A percentile compares a stretch with the other conserved stretches of the same genome.
These are phyloP conservation scores for Wickerhamiella parazyma DNA, from an alignment of 805 yeast species.

Conservation along the genomic window DNA sequence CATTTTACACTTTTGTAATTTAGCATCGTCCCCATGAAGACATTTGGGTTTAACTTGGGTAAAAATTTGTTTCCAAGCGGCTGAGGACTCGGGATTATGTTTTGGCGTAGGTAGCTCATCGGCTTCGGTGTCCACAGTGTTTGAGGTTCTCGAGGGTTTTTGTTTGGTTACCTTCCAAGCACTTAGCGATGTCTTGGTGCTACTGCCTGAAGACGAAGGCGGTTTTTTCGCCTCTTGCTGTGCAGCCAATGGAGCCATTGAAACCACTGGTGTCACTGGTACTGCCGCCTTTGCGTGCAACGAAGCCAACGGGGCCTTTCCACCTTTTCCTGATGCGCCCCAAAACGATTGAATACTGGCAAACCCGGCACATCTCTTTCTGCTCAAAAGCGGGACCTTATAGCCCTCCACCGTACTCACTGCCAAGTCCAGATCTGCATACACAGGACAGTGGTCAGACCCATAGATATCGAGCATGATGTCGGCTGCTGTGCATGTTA, in stretches of 20 bases:
- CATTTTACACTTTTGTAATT: constrained; percentile 20
- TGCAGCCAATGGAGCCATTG: no score
- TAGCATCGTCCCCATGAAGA: constrained; percentile 26
- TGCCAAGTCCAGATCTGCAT: constrained; percentile 40
- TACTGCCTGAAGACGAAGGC: no score
- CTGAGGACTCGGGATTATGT: no score
- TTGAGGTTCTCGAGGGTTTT: no score
- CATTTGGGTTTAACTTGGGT: constrained; percentile 19
- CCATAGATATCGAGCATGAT: constrained; percentile 67
- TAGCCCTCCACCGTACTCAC: constrained; percentile 7
- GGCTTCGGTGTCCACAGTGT: no score
- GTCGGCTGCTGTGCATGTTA: constrained; percentile 33
- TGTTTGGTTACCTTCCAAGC: no score
- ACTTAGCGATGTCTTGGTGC: no score
- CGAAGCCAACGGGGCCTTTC: not conserved
- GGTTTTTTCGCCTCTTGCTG: no score
- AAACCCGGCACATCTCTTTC: constrained; percentile 5
- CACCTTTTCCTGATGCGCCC: not conserved
- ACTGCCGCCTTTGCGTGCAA: not conserved
- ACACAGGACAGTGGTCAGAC: constrained; percentile 92
- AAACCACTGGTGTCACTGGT: not conserved
- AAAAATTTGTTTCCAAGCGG: constrained; percentile 17
- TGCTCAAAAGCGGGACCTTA: constrained; percentile 1
- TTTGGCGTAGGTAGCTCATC: no score
- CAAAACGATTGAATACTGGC: constrained; percentile 2